Base-by-base conservation (phyloP, 306 rosid species). In the Sesbania bispinosa region DNA sequence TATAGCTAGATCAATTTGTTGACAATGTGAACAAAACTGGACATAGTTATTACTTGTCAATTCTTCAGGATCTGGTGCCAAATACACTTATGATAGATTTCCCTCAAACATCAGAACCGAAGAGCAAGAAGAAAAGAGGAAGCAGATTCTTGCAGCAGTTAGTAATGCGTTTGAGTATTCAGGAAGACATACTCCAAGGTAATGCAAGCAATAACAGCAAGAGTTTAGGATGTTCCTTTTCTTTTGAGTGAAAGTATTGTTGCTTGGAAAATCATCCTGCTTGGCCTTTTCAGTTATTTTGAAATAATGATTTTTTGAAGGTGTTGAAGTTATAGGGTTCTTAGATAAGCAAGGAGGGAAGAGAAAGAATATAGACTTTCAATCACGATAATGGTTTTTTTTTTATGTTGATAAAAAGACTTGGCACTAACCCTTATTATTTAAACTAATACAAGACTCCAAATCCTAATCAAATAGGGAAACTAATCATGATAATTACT, bases 111-210 rank as follows among this genome's bases (percentile, higher is more conserved):
- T 80, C 75, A 86, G 91, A 84, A 85, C 93, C 0, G 93, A 87
- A 80, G 99, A 89, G 78, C 90, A 94, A 82, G 91, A 87, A 85
- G 99, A 94, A 80, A 89, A 91, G 85, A 83, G 99, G 84, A 88
- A 57, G 80, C 96, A 91, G 83, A 84, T 84, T 80, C 97, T 94
- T 76, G 89, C 93, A 26, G 83, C 88, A 32, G 88, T 85, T 33
- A 91, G 93, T 84, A 93, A 89, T 58, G 96, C 92, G 58, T 87
- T 86, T 80, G 92, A 88, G 71, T 85, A 84, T 79, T 88, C 96
- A 6, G 90, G 87, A 85, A 87, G 83, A 68, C 96, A 87, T 69
- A 50, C 86, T 52, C 87, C 96, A 64, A 94, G 96, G 97, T 94
- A 85, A 75, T 66, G 63, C 79, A 46, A 73, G 62, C 59, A 45